phyloP scores from a whole-genome alignment of 306 rosid species.

The Medicago ruthenica region DNA sequence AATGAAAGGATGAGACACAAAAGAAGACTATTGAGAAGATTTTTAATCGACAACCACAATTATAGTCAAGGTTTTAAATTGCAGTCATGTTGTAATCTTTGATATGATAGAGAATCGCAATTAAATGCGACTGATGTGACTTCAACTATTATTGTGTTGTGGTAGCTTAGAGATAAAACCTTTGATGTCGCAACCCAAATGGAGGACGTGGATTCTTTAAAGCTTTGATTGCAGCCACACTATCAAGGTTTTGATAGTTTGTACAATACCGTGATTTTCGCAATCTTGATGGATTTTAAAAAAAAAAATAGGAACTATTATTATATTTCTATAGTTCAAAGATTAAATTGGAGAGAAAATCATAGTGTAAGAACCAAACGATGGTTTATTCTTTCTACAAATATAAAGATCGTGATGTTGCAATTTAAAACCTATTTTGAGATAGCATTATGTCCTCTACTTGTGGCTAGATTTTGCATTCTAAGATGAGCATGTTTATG shows the following conservation, averaged over 20 bases:
- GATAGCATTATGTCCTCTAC: neutral
- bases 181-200: neutral
- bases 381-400: neutral
- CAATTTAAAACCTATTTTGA: neutral
- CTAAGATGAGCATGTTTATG: neutral
- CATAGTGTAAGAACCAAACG: too few relatives aligned
- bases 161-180: neutral
- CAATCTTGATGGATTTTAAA: too few relatives aligned
- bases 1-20: neutral
- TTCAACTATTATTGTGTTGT: neutral
- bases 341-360: too few relatives aligned
- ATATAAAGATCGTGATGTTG: neutral
- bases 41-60: neutral
- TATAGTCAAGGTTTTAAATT: neutral
- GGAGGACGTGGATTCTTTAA: neutral
- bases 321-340: too few relatives aligned
- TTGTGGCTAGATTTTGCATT: slow-evolving; percentile 9
- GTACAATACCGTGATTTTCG: neutral
- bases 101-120: neutral
- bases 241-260: neutral
- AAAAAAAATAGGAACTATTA: too few relatives aligned
- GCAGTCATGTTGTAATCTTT: neutral
- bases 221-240: neutral
- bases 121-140: neutral
- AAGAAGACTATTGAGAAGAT: neutral